Evolutionary conservation across 345 rosid genomes (phyloP).

Genomic region (Anastatica hierochuntica): DNA sequence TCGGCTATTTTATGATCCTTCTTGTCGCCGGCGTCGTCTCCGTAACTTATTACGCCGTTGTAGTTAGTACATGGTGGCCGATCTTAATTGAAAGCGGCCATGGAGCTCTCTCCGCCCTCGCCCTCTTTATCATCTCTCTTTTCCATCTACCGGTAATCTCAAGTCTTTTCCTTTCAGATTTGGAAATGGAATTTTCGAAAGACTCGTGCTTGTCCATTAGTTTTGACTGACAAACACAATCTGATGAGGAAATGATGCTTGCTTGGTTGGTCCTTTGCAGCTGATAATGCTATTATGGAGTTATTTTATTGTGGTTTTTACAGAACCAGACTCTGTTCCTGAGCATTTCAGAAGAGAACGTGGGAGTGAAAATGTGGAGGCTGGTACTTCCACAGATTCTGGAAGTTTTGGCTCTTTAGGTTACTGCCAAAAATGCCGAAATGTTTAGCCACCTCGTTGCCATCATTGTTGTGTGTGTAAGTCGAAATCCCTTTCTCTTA

Average conservation of each 20-base stretch:
- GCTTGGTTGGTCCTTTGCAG: slow-evolving; percentile 31
- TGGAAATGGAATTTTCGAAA: no score
- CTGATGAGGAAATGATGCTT: not conserved
- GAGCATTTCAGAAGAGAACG: slow-evolving; percentile 42
- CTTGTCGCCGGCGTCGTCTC: slow-evolving; percentile 57
- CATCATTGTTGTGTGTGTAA: slow-evolving; percentile 95
- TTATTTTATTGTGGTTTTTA: slow-evolving; percentile 54
- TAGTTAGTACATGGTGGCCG: slow-evolving; percentile 51
- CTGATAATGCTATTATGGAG: slow-evolving; percentile 65
- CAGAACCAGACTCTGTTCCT: slow-evolving; percentile 82
- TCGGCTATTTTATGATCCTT: slow-evolving; percentile 73
- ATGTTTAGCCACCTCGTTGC: slow-evolving; percentile 83
- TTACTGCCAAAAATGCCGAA: slow-evolving; percentile 58
- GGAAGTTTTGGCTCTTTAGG: slow-evolving; percentile 35
- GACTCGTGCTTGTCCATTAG: no score
- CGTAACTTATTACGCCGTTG: slow-evolving; percentile 67
- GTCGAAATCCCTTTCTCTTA: slow-evolving; percentile 4
- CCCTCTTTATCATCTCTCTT: slow-evolving; percentile 31
- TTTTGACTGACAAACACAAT: no score
- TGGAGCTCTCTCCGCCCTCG: slow-evolving; percentile 29
- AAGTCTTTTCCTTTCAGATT: slow-evolving; percentile 1
- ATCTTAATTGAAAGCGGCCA: slow-evolving; percentile 32
- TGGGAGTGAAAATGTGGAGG: slow-evolving; percentile 30
- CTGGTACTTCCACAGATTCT: slow-evolving; percentile 18
- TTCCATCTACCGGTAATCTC: slow-evolving; percentile 59